Evolutionary conservation across 306 rosid species (phyloP).

Genomic region (Trifolium repens): DNA sequence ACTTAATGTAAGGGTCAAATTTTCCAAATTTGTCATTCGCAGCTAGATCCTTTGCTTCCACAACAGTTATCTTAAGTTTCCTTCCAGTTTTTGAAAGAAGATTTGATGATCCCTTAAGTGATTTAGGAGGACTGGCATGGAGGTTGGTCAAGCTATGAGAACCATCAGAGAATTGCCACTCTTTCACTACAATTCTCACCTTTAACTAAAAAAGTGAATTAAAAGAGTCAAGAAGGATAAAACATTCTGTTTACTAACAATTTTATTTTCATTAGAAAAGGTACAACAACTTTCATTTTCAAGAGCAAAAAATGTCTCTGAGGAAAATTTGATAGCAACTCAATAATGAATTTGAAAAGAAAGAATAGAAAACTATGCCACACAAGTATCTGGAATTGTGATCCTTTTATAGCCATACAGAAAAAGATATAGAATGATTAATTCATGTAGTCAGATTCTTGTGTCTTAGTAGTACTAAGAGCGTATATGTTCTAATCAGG

Average conservation of each 20-base stretch:
- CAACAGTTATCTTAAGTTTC: constrained; percentile 70
- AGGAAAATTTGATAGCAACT: not conserved
- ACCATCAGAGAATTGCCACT: constrained; percentile 96
- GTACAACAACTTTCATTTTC: constrained; percentile 30
- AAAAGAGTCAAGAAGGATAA: constrained; percentile 26
- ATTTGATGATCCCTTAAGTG: constrained; percentile 71
- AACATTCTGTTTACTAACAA: constrained; percentile 13
- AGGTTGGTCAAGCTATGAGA: constrained; percentile 63
- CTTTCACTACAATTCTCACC: constrained; percentile 72
- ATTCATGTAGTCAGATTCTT: constrained; percentile 13
- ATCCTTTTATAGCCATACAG: constrained; percentile 8
- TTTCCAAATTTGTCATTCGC: constrained; percentile 75
- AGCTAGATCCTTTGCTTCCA: constrained; percentile 79
- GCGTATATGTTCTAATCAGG: not conserved
- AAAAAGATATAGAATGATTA: constrained; percentile 5
- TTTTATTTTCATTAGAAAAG: constrained; percentile 14
- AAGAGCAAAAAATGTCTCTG: constrained; percentile 12
- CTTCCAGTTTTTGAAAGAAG: constrained; percentile 76
- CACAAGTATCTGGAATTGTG: not conserved
- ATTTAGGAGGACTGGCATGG: constrained; percentile 48
- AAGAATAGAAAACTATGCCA: not conserved
- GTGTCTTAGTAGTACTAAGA: constrained; percentile 3
- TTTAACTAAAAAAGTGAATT: constrained; percentile 63
- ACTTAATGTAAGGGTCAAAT: constrained; percentile 67
- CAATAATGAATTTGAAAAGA: not conserved